Conservation (phyloP, 2,329 filamentous ascomycete species). For the Rachicladosporium sp. region DNA sequence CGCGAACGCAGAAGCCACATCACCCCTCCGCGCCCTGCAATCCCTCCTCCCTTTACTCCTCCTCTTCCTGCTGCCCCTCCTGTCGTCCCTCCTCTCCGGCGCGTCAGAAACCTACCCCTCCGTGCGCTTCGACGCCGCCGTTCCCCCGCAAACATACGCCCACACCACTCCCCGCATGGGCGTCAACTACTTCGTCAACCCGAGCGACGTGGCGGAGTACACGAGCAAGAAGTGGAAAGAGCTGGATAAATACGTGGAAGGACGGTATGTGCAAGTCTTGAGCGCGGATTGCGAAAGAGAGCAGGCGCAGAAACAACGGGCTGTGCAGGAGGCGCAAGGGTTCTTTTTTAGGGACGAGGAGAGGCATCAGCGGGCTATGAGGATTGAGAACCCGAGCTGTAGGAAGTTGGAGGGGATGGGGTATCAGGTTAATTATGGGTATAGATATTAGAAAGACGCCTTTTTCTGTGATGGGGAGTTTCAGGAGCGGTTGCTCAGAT, state of each 20-base stretch:
- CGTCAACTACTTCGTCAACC: constrained; percentile 77
- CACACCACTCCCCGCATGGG: constrained; percentile 59
- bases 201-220: constrained; percentile 60
- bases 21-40: constrained; percentile 31
- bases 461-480: no score
- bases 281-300: constrained; percentile 65
- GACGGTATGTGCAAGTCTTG: constrained; percentile 55
- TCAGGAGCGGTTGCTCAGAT: no score
- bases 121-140: constrained; percentile 63
- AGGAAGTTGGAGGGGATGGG: constrained; percentile 42
- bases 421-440: constrained; percentile 11
- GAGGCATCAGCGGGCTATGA: constrained; percentile 60
- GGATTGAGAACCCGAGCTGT: constrained; percentile 49
- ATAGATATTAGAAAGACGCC: no score
- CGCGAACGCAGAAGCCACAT: constrained; percentile 37
- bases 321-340: constrained; percentile 68
- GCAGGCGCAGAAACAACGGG: constrained; percentile 48
- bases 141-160: constrained; percentile 61
- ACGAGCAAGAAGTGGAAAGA: constrained; percentile 55
- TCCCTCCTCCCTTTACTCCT: constrained; percentile 68
- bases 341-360: constrained; percentile 76
- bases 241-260: constrained; percentile 68
- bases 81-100: constrained; percentile 69
- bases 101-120: constrained; percentile 47
- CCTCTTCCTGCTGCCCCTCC: constrained; percentile 69